Evolutionary conservation across 2,329 filamentous ascomycete genomes (phyloP).

Genomic region (Tolypocladium capitatum): DNA sequence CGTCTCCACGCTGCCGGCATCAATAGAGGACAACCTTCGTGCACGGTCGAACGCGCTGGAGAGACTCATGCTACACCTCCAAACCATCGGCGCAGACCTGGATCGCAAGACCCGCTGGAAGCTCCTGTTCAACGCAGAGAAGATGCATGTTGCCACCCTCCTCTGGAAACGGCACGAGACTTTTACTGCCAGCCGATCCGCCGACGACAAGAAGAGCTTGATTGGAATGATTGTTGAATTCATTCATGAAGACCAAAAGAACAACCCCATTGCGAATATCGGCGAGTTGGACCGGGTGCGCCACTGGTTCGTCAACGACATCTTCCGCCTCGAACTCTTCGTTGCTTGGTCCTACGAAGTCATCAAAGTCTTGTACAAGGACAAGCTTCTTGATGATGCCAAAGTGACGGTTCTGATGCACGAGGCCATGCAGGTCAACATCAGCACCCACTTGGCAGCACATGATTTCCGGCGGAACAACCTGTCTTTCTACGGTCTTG

Average conservation of each 20-base stretch:
- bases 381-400: constrained; percentile 40
- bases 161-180: constrained; percentile 74
- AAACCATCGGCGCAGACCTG: constrained; percentile 50
- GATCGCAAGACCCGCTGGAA: constrained; percentile 61
- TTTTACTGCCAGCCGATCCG: constrained; percentile 45
- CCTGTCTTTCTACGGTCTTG: constrained; percentile 58
- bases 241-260: constrained; percentile 66
- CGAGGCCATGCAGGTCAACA: constrained; percentile 54
- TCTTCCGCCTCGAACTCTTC: constrained; percentile 58
- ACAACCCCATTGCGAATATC: constrained; percentile 45
- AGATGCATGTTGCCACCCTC: constrained; percentile 63
- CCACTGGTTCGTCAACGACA: constrained; percentile 75
- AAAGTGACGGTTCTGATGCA: constrained; percentile 42
- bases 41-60: constrained; percentile 60
- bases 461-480: constrained; percentile 63
- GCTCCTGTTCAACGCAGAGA: constrained; percentile 82
- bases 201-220: constrained; percentile 53
- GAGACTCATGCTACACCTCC: constrained; percentile 60
- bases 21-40: constrained; percentile 68
- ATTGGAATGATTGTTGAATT: constrained; percentile 62
- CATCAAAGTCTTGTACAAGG: constrained; percentile 58
- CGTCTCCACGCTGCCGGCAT: constrained; percentile 59
- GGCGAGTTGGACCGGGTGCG: constrained; percentile 69
- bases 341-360: constrained; percentile 68
- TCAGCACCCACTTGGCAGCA: constrained; percentile 42